phyloP scores from a whole-genome alignment of 2,329 filamentous ascomycete genomes.

The Pseudopithomyces maydicus region DNA sequence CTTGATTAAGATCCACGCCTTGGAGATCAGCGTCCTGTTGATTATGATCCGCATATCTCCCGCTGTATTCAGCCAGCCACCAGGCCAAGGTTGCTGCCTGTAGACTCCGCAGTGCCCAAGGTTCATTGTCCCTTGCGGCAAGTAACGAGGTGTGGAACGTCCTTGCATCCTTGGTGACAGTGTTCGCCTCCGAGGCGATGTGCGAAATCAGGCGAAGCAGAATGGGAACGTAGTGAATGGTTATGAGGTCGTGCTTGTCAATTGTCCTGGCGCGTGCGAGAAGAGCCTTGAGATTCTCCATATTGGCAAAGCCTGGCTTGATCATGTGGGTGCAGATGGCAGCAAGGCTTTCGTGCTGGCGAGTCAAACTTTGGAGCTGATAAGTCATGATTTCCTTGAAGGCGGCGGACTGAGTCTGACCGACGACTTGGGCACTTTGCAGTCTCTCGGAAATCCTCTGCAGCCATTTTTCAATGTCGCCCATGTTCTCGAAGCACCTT shows the following conservation, averaged over 20 bases:
- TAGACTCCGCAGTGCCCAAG: conserved; percentile 75
- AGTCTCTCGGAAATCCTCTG: conserved; percentile 76
- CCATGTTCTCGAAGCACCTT: conserved; percentile 78
- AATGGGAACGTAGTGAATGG: conserved; percentile 82
- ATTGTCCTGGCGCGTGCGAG: conserved; percentile 69
- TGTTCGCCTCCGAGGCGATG: conserved; percentile 75
- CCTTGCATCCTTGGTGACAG: conserved; percentile 69
- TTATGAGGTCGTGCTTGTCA: conserved; percentile 75
- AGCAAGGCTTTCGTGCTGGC: conserved; percentile 87
- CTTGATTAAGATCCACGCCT: conserved; percentile 67
- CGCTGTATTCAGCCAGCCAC: conserved; percentile 94
- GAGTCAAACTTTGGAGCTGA: conserved; percentile 77
- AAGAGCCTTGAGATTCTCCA: conserved; percentile 75
- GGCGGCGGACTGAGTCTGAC: conserved; percentile 67
- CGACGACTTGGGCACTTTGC: conserved; percentile 75
- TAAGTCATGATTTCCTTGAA: conserved; percentile 79
- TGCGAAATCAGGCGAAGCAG: conserved; percentile 76
- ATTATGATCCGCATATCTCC: conserved; percentile 79
- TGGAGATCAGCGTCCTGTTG: conserved; percentile 54
- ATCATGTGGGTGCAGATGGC: conserved; percentile 81
- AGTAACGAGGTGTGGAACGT: conserved; percentile 72
- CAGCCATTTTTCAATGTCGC: conserved; percentile 76
- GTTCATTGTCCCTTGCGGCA: conserved; percentile 66
- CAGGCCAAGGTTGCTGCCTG: conserved; percentile 79
- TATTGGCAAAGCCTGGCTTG: conserved; percentile 72